Base-by-base conservation (phyloP, 2,329 filamentous ascomycete genomes). In the Myriosclerotinia duriaeana region DNA sequence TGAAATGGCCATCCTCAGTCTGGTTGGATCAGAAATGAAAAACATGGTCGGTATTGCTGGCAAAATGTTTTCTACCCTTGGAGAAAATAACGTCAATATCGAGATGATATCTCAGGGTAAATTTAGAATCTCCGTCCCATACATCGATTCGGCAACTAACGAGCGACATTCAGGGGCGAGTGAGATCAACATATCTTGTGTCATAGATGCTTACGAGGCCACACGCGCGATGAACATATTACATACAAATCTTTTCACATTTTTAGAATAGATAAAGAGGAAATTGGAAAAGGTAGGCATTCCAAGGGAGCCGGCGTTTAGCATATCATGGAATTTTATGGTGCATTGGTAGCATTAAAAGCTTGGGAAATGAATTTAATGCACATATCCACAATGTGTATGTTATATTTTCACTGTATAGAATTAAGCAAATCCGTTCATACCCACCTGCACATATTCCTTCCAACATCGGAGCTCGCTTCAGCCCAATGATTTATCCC, bases 21-120 rank as follows among this genome's bases (percentile, higher is more conserved):
- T 99, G 63, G 94, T 99, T 0, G 95, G 95, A 59, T 91, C 92
- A 68, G 92, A 98, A 79, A 92, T 99, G 89, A 96, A 97, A 82
- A 95, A 97, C 78, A 97, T 98, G 93, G 84, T 91, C 66, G 95
- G 95, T 69, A 92, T 99, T 70, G 91, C 91, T 9, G 95, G 95
- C 38, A 88, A 86, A 73, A 98, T 99, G 91, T 98, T 99, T 79
- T 92, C 90, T 58, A 96, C 93, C 1, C 82, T 99, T 22, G 95
- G 95, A 53, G 91, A 97, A 76, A 90, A 97, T 77, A 91, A 91
- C 73, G 89, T 99, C 76, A 99, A 99, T 77, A 92, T 99, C 73
- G 95, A 99, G 80, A 99, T 99, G 95, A 99, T 99, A 72, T 97
- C 92, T 34, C 95, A 99, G 81, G 95, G 95, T 94, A 83, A 75